Conservation (phyloP, 2,329 filamentous ascomycete genomes). For the Cryoendolithus antarcticus region DNA sequence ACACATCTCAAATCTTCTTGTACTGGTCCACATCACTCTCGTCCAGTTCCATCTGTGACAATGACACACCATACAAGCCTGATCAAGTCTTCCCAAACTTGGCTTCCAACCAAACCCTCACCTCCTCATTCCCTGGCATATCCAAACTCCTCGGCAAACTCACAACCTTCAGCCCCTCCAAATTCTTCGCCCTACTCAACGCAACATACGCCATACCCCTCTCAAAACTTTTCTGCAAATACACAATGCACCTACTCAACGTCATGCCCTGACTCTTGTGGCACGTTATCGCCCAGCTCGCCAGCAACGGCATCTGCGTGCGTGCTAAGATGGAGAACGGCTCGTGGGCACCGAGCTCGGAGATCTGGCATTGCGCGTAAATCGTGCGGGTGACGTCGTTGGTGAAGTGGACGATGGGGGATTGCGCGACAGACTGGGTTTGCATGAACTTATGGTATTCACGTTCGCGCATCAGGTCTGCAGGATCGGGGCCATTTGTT, state of each 20-base stretch:
- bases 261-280: slow-evolving; percentile 55
- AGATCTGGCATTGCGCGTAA: slow-evolving; percentile 39
- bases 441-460: no score
- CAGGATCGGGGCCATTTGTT: no score
- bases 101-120: slow-evolving; percentile 21
- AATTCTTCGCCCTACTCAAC: slow-evolving; percentile 42
- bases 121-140: slow-evolving; percentile 21
- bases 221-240: slow-evolving; percentile 42
- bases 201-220: slow-evolving; percentile 51
- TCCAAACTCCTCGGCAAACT: slow-evolving; percentile 15
- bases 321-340: slow-evolving; percentile 40
- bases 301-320: slow-evolving; percentile 49
- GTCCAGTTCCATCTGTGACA: no score
- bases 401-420: slow-evolving; percentile 37
- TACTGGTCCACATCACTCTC: no score
- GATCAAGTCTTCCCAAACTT: not conserved
- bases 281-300: slow-evolving; percentile 52
- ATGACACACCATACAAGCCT: not conserved
- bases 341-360: slow-evolving; percentile 32
- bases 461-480: no score
- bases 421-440: not conserved
- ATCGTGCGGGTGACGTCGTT: slow-evolving; percentile 37
- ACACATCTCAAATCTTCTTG: no score
- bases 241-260: slow-evolving; percentile 44
- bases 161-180: slow-evolving; percentile 36